Base-by-base conservation (phyloP, 2,329 filamentous ascomycete genomes). In the Verticillium klebahnii region DNA sequence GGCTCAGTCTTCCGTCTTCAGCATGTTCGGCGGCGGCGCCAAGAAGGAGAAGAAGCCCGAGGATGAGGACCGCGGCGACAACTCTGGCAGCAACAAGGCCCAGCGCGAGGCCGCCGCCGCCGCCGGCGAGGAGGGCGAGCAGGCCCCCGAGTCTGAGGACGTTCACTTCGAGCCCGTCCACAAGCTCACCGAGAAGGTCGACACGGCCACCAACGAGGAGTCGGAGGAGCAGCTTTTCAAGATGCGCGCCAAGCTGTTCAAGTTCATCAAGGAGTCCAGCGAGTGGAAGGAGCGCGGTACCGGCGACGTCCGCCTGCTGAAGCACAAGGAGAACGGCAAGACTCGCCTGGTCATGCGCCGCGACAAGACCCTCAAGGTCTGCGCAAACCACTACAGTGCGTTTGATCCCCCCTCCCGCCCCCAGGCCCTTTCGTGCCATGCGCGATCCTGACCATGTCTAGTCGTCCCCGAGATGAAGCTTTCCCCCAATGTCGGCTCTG, bases 241-340 rank as follows among this genome's bases (percentile, higher is more conserved):
- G 89, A 97, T 98, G 94, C 92, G 95, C 72, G 95, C 95, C 74
- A 99, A 99, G 87, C 90, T 99, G 68, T 99, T 99, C 89, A 94
- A 93, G 82, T 99, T 98, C 77, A 89, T 97, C 79, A 87, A 91
- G 70, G 92, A 97, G 60, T 87, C 85, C 70, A 89, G 89, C 77
- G 95, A 98, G 83, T 99, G 95, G 95, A 99, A 98, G 86, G 95
- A 99, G 88, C 90, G 95, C 75, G 95, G 95, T 68, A 98, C 95
- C 67, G 95, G 95, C 71, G 94, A 98, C 72, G 93, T 98, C 67
- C 88, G 94, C 74, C 85, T 99, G 78, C 85, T 99, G 75, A 98
- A 97, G 89, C 95, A 99, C 85, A 95, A 93, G 86, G 93, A 97
- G 84, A 97, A 97, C 78, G 88, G 90, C 80, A 98, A 98, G 89